Base-by-base conservation (phyloP, 176 grass and related monocot species). In the Eragrostis nindensis region DNA sequence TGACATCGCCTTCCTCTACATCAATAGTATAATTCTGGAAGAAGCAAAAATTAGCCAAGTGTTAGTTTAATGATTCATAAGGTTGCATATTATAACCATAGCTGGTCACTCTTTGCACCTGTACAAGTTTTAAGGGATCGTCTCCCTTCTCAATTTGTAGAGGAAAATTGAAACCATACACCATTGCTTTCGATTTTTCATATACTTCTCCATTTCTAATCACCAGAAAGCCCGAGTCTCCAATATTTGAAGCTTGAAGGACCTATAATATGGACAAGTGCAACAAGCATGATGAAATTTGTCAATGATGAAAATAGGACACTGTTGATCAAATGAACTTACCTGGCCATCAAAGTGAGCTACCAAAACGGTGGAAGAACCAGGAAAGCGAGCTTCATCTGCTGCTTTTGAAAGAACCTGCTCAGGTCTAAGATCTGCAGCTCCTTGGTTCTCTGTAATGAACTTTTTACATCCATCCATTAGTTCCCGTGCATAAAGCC, bases 81-180 rank as follows among this genome's bases (percentile, higher is more conserved):
- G 12, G 10, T 60, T 17, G 30, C 8, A 70, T 54, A 67, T 7
- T 7, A 24, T 2, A 19, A 49, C 11, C 43, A 68, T 22, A 36
- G 38, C n/a, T 16, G 1, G 11, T 67, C 50, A 78, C 22, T 47
- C 3, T 78, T 66, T 18, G 71, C 43, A 97, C 95, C 87, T 97
- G 77, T 68, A 94, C 74, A 76, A 91, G 74, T 53, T 90, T 94
- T 21, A 85, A 87, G 62, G 95, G 95, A 60, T 98, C 83, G 19
- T 94, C 88, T 8, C 92, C 95, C 68, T 85, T 94, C 86, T 93
- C 90, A 45, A 98, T 94, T 80, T 98, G 95, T 68, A 92, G 80
- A 19, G 95, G 95, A 39, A 98, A 98, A 85, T 98, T 98, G 77
- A 98, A 98, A 71, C 95, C 95, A 61, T 98, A 98, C 66, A 94